Evolutionary conservation across 2,329 filamentous ascomycete species (phyloP).

Genomic region (Pezicula radicicola): DNA sequence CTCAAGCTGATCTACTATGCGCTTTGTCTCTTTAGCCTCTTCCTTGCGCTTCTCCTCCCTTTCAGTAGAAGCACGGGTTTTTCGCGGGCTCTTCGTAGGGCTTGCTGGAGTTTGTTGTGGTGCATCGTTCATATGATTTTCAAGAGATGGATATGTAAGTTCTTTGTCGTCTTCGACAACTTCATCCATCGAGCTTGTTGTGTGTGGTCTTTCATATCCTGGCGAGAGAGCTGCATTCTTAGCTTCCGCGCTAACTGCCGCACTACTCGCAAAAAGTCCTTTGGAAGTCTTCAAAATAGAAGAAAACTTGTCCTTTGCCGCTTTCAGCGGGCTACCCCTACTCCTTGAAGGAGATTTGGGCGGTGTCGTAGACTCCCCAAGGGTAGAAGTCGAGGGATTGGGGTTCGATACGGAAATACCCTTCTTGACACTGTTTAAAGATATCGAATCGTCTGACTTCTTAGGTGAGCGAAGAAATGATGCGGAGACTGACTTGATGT

Average conservation of each 20-base stretch:
- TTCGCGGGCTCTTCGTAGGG: constrained; percentile 31
- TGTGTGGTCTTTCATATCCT: constrained; percentile 41
- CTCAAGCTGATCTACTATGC: constrained; percentile 59
- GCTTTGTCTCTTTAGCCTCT: constrained; percentile 62
- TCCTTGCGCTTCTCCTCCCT: constrained; percentile 59
- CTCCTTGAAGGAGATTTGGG: constrained; percentile 53
- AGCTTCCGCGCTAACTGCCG: constrained; percentile 59
- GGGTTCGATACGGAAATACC: constrained; percentile 58
- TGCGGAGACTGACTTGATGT: constrained; percentile 63
- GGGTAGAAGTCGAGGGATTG: constrained; percentile 49
- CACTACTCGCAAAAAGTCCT: constrained; percentile 78
- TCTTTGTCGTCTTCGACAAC: constrained; percentile 18
- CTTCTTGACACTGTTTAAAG: constrained; percentile 47
- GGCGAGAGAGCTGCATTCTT: constrained; percentile 57
- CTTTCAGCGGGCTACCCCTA: constrained; percentile 78
- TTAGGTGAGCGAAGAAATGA: constrained; percentile 52
- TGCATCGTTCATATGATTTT: constrained; percentile 24
- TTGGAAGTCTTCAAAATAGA: constrained; percentile 88
- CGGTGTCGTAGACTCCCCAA: constrained; percentile 17
- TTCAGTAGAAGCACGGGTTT: constrained; percentile 56
- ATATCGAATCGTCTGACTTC: constrained; percentile 29
- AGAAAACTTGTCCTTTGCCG: constrained; percentile 88
- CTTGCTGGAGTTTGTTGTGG: constrained; percentile 13
- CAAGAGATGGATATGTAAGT: constrained; percentile 43
- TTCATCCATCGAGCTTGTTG: constrained; percentile 44